Evolutionary conservation across 345 rosid genomes (phyloP), one percentile per base, ranked within the genome.

Genomic region (Geranium brycei): DNA sequence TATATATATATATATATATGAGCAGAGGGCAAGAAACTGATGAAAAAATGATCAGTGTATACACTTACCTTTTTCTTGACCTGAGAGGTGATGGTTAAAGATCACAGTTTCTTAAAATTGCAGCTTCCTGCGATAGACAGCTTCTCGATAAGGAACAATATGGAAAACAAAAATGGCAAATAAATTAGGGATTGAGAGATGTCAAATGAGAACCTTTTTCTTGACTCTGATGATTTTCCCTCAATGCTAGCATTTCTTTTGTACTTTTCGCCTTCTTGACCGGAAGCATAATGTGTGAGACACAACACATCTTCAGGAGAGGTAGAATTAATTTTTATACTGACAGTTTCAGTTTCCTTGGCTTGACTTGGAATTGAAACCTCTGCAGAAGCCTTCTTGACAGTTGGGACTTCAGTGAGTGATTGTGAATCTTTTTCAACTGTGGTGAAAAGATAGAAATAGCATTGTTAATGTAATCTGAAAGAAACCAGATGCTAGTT

Each of bases 241-340:
- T 69, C 80, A 62, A 76, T 31, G 71, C 72, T 81, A 60, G 66
- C 61, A 64, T 80, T 81, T 58, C 23, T 66, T 84, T 1, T 23
- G 28, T 23, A 23, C 28, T 57, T 74, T 57, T 61, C 77, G 57
- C 63, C 77, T 72, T 81, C 82, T 12, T 80, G 91, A 63, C 91
- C 99, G 62, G 99, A 85, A 67, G 88, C 85, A 85, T 95, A 95
- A 76, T 76, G 86, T 71, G 74, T 95, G 65, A 95, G 99, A 76
- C 99, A 96, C 72, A 95, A 76, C 28, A 95, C 69, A 88, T 88
- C 84, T 64, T 83, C 92, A 60, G 84, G 79, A 40, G 83, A 72
- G 66, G 82, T 75, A 30, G 90, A 80, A 74, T 82, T 79, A 69
- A 84, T 71, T 41, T 77, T 85, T 74, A 78, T 85, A 66, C 68